Percentiles rank a stretch among this genome's conserved stretches.
Conservation (phyloP, 345 rosid species). For the Atalantia buxifolia region DNA sequence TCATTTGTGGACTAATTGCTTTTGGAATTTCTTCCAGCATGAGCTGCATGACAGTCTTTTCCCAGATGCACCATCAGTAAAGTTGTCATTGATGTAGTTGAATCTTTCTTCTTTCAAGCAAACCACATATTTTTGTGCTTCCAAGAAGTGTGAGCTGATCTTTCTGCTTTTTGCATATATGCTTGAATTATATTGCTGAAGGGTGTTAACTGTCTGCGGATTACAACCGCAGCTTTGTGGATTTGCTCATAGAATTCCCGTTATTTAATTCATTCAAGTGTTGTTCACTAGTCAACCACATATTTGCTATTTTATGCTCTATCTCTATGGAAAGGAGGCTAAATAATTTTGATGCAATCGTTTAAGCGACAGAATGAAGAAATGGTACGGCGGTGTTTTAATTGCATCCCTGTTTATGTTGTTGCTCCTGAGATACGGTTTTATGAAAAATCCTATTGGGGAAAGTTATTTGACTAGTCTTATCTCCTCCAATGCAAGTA, state of each 20-base stretch:
- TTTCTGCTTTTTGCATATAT: conserved; percentile 11
- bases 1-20: conserved; percentile 12
- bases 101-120: conserved; percentile 15
- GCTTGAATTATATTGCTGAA: not conserved
- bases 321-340: conserved; percentile 6
- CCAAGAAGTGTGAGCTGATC: conserved; percentile 13
- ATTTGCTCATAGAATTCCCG: not conserved
- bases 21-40: conserved; percentile 14
- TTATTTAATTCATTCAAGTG: conserved; percentile 11
- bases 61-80: not conserved
- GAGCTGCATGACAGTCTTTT: conserved; percentile 6
- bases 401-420: conserved; percentile 75
- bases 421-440: conserved; percentile 61
- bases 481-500: conserved; percentile 49
- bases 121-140: conserved; percentile 5
- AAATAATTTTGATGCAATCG: conserved; percentile 12
- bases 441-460: conserved; percentile 58
- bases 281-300: not conserved
- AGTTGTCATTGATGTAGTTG: conserved; percentile 1
- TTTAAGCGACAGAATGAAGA: conserved; percentile 62
- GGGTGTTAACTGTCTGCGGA: not conserved
- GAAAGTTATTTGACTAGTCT: conserved; percentile 47
- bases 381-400: conserved; percentile 68
- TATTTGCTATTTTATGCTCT: conserved; percentile 5
- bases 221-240: conserved; percentile 8